Evolutionary conservation across 1,284 basidiomycete species (phyloP).

Genomic region (Microbotryum silenes-acaulis): DNA sequence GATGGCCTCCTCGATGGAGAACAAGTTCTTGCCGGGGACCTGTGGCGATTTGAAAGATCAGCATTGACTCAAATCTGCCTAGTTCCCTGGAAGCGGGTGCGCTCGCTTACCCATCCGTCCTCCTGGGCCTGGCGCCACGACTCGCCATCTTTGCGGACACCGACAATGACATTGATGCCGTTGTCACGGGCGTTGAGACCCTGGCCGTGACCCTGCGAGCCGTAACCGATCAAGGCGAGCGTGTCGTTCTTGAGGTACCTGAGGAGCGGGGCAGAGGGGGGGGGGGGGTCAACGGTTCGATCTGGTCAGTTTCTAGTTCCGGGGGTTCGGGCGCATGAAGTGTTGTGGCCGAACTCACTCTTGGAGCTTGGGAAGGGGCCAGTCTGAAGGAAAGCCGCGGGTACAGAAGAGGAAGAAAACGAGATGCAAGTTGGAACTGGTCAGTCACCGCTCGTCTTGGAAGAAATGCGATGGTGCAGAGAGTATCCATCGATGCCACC

Average conservation of each 20-base stretch:
- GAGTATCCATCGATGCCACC: background rate
- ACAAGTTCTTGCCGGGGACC: conserved; percentile 94
- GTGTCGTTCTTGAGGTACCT: conserved; percentile 98
- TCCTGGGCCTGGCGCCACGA: conserved; percentile 92
- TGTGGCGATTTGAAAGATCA: conserved; percentile 34
- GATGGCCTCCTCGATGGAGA: conserved; percentile 97
- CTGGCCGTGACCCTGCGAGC: conserved; percentile 92
- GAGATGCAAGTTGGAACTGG: no score
- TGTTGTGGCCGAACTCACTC: conserved; percentile 48
- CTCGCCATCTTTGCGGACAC: conserved; percentile 94
- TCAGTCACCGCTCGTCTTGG: background rate
- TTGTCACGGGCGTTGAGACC: conserved; percentile 98
- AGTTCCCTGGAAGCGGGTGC: background rate
- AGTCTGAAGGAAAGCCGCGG: conserved; percentile 53
- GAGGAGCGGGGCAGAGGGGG: background rate
- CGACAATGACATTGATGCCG: conserved; percentile 95
- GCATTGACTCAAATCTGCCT: background rate
- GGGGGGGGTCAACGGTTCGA: background rate
- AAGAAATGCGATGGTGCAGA: background rate
- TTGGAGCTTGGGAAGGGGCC: conserved; percentile 95
- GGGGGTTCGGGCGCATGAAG: background rate
- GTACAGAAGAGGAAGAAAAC: background rate
- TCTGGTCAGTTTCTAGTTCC: background rate
- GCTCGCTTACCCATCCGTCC: conserved; percentile 78
- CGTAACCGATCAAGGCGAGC: conserved; percentile 96